phyloP scores from a whole-genome alignment of 176 grass and related monocot species.

The Aegilops umbellulata region DNA sequence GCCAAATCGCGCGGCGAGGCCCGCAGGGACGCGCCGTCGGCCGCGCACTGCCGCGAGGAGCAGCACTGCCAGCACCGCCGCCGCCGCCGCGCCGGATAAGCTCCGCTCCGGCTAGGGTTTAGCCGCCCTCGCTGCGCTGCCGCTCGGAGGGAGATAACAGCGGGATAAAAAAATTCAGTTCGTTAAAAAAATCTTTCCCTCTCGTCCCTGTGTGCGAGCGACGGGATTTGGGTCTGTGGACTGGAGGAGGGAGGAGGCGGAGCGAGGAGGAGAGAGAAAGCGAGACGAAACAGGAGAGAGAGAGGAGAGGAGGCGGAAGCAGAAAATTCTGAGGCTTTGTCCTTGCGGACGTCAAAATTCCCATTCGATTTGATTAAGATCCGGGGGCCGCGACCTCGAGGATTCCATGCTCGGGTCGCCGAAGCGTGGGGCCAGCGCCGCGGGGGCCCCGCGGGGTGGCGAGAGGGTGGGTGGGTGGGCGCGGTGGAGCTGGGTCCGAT shows the following conservation, averaged over 20 bases:
- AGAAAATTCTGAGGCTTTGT: constrained; percentile 44
- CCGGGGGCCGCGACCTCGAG: background rate
- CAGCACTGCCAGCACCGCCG: background rate
- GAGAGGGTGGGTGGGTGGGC: accelerated
- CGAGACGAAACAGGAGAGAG: background rate
- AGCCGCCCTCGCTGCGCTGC: background rate
- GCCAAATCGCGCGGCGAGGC: background rate
- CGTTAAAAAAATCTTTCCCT: background rate
- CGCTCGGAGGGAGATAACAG: background rate
- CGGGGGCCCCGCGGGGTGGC: accelerated
- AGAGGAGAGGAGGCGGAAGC: background rate
- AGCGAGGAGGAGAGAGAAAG: constrained; percentile 3
- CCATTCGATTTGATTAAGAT: constrained; percentile 81
- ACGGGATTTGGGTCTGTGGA: constrained; percentile 26
- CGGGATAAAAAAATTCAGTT: background rate
- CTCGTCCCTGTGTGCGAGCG: background rate
- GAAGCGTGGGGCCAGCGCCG: accelerated
- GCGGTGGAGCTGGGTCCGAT: background rate
- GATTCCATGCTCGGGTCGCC: accelerated
- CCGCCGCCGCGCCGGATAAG: background rate
- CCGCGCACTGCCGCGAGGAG: background rate
- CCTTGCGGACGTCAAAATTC: constrained; percentile 99
- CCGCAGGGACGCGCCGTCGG: background rate
- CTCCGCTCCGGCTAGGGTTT: constrained; percentile 14
- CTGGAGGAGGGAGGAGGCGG: background rate